phyloP scores from a whole-genome alignment of 176 grass and related monocot genomes.

The Zea luxurians region DNA sequence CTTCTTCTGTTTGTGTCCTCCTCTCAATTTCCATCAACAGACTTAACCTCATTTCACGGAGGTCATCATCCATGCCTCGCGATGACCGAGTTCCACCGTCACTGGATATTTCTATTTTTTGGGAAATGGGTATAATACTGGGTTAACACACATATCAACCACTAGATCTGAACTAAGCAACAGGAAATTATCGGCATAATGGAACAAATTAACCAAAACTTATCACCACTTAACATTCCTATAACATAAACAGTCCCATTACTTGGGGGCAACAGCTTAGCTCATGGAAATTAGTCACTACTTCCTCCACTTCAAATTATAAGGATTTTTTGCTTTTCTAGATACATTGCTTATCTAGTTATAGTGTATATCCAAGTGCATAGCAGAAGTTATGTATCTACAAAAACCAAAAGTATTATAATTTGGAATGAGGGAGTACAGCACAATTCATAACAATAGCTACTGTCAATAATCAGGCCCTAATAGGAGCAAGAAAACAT shows the following conservation, averaged over 20 bases:
- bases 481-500: not conserved
- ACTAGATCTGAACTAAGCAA: too few relatives aligned
- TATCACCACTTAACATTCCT: too few relatives aligned
- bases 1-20: constrained; percentile 82
- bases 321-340: too few relatives aligned
- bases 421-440: too few relatives aligned
- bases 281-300: not conserved
- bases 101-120: constrained; percentile 63
- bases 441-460: not conserved
- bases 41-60: constrained; percentile 75
- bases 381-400: not conserved
- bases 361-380: too few relatives aligned
- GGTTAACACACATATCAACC: not conserved
- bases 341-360: too few relatives aligned
- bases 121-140: constrained; percentile 24
- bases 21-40: constrained; percentile 82
- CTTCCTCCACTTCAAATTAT: too few relatives aligned
- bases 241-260: not conserved
- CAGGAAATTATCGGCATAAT: too few relatives aligned
- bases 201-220: too few relatives aligned
- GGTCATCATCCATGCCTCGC: constrained; percentile 54
- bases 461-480: not conserved
- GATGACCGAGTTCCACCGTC: constrained; percentile 62
- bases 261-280: not conserved
- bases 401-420: too few relatives aligned